A percentile compares a stretch with the other conserved stretches of the same genome.
Conservation (phyloP, 2,329 filamentous ascomycete genomes). For the Ophiostoma novo-ulmi region DNA sequence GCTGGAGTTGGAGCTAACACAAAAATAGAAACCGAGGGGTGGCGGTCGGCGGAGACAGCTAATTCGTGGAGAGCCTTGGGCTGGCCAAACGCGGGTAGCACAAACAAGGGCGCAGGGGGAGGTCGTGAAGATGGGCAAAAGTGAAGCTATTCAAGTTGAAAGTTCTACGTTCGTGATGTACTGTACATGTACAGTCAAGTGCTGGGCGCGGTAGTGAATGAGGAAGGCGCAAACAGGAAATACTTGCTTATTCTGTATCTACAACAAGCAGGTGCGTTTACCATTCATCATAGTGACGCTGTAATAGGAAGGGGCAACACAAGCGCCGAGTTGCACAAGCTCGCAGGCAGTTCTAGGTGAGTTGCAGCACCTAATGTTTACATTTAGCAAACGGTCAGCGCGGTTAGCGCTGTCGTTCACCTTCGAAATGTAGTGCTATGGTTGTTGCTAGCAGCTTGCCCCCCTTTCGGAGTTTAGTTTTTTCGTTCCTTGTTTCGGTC, state of each 20-base stretch:
- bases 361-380: neutral
- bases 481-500: constrained; percentile 27
- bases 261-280: neutral
- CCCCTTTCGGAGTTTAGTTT: constrained; percentile 27
- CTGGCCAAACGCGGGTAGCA: constrained; percentile 4
- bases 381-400: neutral
- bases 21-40: constrained; percentile 24
- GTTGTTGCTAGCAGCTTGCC: constrained; percentile 20
- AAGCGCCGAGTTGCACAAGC: neutral
- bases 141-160: constrained; percentile 5
- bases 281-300: neutral
- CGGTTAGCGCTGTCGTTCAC: neutral
- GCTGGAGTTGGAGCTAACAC: constrained; percentile 19
- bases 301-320: constrained; percentile 6
- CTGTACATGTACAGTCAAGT: neutral
- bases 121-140: neutral
- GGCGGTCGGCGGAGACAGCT: constrained; percentile 3
- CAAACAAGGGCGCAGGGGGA: neutral
- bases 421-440: constrained; percentile 17
- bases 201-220: neutral
- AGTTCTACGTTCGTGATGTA: neutral
- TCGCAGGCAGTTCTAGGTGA: neutral
- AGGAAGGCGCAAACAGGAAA: neutral
- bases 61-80: constrained; percentile 5
- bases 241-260: neutral